Conservation (phyloP, 495 filamentous ascomycete genomes). For the Aspergillus kassunensis region DNA sequence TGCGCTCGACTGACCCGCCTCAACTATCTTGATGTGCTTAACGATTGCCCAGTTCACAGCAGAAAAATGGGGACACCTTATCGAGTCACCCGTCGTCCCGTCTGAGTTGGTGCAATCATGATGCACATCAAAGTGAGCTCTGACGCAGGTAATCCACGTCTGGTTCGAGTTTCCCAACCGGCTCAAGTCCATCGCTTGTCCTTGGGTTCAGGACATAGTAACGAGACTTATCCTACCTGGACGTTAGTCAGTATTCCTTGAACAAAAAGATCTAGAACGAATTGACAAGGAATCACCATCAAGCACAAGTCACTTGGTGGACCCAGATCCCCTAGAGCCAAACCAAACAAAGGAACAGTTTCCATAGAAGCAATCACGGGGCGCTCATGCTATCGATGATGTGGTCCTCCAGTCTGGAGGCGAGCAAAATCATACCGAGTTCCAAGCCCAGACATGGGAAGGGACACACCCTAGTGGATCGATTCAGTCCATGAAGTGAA, state of each 20-base stretch:
- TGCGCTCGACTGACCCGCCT: constrained; percentile 8
- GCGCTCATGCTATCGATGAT: background rate
- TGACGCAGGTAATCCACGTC: background rate
- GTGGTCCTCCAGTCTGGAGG: background rate
- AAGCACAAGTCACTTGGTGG: constrained; percentile 2
- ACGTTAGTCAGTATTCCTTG: background rate
- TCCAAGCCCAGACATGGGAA: background rate
- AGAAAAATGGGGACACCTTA: background rate
- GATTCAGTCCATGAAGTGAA: background rate
- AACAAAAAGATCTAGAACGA: constrained; percentile 2
- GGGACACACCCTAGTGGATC: background rate
- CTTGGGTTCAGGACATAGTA: background rate
- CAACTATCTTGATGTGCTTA: constrained; percentile 6
- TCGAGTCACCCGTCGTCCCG: background rate
- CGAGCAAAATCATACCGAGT: background rate
- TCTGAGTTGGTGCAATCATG: background rate
- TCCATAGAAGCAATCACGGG: constrained; percentile 7
- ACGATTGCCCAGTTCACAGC: constrained; percentile 2
- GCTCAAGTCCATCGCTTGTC: background rate
- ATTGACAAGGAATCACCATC: background rate
- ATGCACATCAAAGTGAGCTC: background rate
- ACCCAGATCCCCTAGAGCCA: constrained; percentile 15
- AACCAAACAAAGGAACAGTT: constrained; percentile 31
- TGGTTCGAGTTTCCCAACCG: constrained; percentile 8
- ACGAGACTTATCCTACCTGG: background rate